Conservation (phyloP, 73 alveolate genomes). For the Stentor coeruleus region DNA sequence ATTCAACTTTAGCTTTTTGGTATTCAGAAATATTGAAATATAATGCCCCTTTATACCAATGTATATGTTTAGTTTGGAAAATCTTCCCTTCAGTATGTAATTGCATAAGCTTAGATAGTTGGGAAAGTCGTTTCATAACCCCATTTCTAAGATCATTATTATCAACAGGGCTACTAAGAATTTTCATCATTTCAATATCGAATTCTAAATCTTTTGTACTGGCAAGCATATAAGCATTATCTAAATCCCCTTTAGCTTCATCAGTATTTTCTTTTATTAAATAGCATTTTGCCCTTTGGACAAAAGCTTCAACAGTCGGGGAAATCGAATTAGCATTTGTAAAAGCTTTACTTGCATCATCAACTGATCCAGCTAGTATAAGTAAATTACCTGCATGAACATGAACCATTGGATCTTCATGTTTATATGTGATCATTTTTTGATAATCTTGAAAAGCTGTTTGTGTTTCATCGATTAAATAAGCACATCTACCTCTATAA, state of each 20-base stretch:
- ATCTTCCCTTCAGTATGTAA: constrained; percentile 36
- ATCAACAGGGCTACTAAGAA: background rate
- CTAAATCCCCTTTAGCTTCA: constrained; percentile 30
- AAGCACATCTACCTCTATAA: constrained; percentile 49
- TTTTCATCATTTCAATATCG: background rate
- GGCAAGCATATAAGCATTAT: constrained; percentile 6
- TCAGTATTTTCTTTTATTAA: constrained; percentile 25
- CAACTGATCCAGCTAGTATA: constrained; percentile 44
- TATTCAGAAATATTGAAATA: constrained; percentile 34
- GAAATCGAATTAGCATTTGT: constrained; percentile 31
- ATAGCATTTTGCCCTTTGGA: constrained; percentile 37
- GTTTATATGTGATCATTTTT: constrained; percentile 19
- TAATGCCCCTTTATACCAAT: constrained; percentile 40
- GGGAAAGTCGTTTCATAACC: background rate
- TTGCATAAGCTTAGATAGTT: constrained; percentile 14
- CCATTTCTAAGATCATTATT: background rate
- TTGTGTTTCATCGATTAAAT: constrained; percentile 40
- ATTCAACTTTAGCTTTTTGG: constrained; percentile 9
- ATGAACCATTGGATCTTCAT: constrained; percentile 47
- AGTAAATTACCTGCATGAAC: constrained; percentile 55
- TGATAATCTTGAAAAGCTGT: constrained; percentile 45
- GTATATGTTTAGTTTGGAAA: constrained; percentile 31
- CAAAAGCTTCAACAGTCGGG: constrained; percentile 22
- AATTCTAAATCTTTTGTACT: background rate
- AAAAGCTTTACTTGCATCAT: constrained; percentile 54